Percentiles rank a stretch among this genome's conserved stretches.
phyloP scores from a whole-genome alignment of 345 rosid species.

The Bretschneidera sinensis region DNA sequence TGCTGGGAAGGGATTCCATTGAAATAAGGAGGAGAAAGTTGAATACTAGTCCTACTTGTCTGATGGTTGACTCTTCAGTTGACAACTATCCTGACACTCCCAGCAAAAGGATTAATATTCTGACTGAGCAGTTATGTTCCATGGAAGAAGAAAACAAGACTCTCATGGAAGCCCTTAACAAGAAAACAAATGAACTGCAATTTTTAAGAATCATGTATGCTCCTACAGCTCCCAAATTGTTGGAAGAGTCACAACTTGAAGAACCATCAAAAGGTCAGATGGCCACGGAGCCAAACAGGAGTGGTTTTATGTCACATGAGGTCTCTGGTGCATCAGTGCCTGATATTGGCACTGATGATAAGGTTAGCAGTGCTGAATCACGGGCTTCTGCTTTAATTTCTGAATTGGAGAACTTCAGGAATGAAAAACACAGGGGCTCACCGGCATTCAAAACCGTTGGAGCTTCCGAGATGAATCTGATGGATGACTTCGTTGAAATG shows the following conservation, averaged over 20 bases:
- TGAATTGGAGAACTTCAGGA: slow-evolving; percentile 65
- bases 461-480: slow-evolving; percentile 69
- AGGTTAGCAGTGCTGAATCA: slow-evolving; percentile 66
- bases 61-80: slow-evolving; percentile 25
- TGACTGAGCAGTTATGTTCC: slow-evolving; percentile 57
- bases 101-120: slow-evolving; percentile 36
- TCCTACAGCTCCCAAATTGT: slow-evolving; percentile 53
- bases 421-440: slow-evolving; percentile 42
- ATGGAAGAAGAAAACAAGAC: slow-evolving; percentile 79
- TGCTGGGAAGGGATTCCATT: slow-evolving; percentile 51
- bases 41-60: slow-evolving; percentile 25
- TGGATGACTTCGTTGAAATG: slow-evolving; percentile 98
- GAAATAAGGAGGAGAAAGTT: slow-evolving; percentile 43
- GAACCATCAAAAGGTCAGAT: slow-evolving; percentile 41
- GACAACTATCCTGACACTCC: slow-evolving; percentile 28
- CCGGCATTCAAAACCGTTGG: slow-evolving; percentile 41
- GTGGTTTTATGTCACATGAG: slow-evolving; percentile 34
- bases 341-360: slow-evolving; percentile 67
- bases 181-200: slow-evolving; percentile 70
- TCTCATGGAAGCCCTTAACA: slow-evolving; percentile 62
- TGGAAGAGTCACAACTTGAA: slow-evolving; percentile 59
- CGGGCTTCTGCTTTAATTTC: slow-evolving; percentile 72
- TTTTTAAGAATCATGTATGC: slow-evolving; percentile 59
- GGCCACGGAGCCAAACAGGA: slow-evolving; percentile 36
- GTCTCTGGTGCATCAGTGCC: slow-evolving; percentile 55